Evolutionary conservation across 495 filamentous ascomycete species (phyloP).

Genomic region (Penicillium parvum): DNA sequence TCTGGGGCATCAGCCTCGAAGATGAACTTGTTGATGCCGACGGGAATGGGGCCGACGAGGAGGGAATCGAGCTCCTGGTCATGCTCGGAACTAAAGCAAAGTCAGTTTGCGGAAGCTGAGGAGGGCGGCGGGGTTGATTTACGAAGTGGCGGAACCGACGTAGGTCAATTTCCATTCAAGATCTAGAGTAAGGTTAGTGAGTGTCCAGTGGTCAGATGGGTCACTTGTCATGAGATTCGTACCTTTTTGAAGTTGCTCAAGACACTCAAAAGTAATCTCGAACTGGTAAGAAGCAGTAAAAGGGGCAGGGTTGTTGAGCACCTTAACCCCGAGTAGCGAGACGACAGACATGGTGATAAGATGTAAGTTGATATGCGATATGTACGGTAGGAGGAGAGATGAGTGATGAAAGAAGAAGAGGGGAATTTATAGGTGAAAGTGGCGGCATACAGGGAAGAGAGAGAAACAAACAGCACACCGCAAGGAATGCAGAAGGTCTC

Average conservation of each 20-base stretch:
- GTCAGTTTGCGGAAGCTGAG: constrained; percentile 19
- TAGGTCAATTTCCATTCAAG: constrained; percentile 99
- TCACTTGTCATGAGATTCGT: constrained; percentile 5
- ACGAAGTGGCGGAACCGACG: constrained; percentile 96
- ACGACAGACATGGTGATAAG: constrained; percentile 83
- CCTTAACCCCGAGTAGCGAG: constrained; percentile 88
- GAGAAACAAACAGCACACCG: constrained; percentile 25
- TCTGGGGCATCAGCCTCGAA: constrained; percentile 94
- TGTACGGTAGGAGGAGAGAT: constrained; percentile 6
- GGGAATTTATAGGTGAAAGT: constrained; percentile 73
- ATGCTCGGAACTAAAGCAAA: constrained; percentile 68
- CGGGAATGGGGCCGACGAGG: constrained; percentile 91
- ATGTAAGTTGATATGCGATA: constrained; percentile 17
- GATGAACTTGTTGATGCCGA: constrained; percentile 97
- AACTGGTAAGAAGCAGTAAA: constrained; percentile 89
- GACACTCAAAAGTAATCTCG: constrained; percentile 97
- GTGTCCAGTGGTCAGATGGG: background rate
- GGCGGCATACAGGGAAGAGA: constrained; percentile 5
- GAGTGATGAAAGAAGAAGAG: constrained; percentile 52
- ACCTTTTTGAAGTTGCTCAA: constrained; percentile 92
- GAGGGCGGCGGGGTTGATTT: constrained; percentile 33
- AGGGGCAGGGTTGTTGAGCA: constrained; percentile 91
- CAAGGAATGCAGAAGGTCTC: constrained; percentile 20
- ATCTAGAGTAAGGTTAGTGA: constrained; percentile 50
- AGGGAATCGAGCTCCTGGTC: constrained; percentile 97